Percentiles rank a stretch among this genome's conserved stretches.
phyloP scores from a whole-genome alignment of 106 monocot species.

The Gastrodia elata region DNA sequence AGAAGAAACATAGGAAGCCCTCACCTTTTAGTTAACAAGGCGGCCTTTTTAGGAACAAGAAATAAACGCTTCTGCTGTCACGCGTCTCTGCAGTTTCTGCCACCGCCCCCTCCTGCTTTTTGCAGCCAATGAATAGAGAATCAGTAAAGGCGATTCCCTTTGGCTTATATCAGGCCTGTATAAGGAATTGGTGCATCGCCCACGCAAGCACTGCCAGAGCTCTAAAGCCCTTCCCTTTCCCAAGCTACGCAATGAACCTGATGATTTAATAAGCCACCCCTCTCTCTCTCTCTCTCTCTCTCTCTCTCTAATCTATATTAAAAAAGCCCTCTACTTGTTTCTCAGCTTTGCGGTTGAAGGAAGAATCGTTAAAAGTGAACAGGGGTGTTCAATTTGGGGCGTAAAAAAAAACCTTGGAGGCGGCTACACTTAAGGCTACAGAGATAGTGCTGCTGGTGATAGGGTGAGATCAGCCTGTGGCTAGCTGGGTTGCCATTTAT shows the following conservation, averaged over 20 bases:
- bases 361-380: background rate
- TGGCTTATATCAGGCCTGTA: background rate
- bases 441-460: background rate
- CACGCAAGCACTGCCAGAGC: slow-evolving; percentile 7
- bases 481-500: background rate
- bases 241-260: slow-evolving; percentile 1
- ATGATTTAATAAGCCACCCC: background rate
- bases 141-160: background rate
- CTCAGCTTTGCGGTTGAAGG: background rate
- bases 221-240: slow-evolving; percentile 1
- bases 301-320: too few relatives aligned
- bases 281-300: background rate
- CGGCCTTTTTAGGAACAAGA: background rate
- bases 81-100: background rate
- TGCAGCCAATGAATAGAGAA: background rate
- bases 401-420: background rate
- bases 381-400: background rate
- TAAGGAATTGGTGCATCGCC: background rate
- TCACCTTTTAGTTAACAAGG: background rate
- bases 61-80: background rate
- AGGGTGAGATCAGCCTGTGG: slow-evolving; percentile 3
- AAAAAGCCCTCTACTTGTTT: too few relatives aligned
- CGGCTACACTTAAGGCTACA: background rate
- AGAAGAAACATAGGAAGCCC: background rate
- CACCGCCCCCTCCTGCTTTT: slow-evolving; percentile 1